Evolutionary conservation across 257 asterid genomes (phyloP), one percentile per base, ranked within the genome.

Genomic region (Przewalskia tangutica): DNA sequence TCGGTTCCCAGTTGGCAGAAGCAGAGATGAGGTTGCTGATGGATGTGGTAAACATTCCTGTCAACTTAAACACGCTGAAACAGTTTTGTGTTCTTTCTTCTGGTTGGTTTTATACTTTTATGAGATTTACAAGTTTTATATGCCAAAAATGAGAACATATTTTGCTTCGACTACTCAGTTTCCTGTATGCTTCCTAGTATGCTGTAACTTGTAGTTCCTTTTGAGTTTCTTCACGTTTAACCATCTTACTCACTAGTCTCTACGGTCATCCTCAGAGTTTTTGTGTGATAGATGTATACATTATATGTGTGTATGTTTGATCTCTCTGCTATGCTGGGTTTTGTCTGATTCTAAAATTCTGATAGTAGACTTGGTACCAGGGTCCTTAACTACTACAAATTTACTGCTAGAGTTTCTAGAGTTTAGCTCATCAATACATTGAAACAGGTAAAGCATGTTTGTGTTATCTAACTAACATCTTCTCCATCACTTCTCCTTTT

Each of bases 1-100:
- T 96, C 81, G 99, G 99, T 77, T 96, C 99, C 79, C 98, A 96
- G 85, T 92, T 96, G 81, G 98, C 98, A 40, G 99, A 94, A 62
- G 97, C 99, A 56, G 99, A 96, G 91, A 96, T 96, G 81, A 96
- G 91, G 90, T 81, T 96, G 86, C 86, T 96, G 82, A 96, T 96
- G 99, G 99, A 96, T 87, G 99, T 96, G 93, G 99, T 96, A 94
- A 88, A 66, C 83, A 58, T 83, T 81, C 16, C 62, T 73, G 82
- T 82, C 79, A 51, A 64, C 77, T 65, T 70, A 32, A 63, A 79
- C 82, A 73, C 23, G 23, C 70, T 75, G 66, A 32, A 77, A 18
- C 34, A 23, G 53, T 3, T 44, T 53, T 60, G 40, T 46, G 4
- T 77, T 81, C 67, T 59, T 42, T 46, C 67, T 85, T 83, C 27